These are phyloP conservation scores for Blastomyces parvus DNA, from an alignment of 2,329 filamentous ascomycete genomes.

Conservation along the genomic window DNA sequence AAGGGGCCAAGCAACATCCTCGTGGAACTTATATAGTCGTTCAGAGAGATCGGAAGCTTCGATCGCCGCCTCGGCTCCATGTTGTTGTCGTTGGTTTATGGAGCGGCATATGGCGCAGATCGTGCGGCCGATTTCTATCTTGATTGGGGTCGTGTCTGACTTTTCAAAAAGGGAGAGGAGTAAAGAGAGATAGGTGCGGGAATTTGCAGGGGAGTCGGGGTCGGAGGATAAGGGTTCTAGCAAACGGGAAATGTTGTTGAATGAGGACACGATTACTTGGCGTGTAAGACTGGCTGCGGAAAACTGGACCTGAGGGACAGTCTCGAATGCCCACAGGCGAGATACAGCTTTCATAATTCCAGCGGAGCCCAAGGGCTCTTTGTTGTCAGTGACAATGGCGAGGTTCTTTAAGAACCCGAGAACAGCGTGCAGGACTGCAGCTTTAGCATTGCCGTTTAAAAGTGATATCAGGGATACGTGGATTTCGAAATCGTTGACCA, in stretches of 20 bases:
- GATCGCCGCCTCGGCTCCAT: slow-evolving; percentile 6
- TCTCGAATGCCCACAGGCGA: slow-evolving; percentile 33
- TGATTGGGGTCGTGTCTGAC: slow-evolving; percentile 37
- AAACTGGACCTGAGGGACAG: slow-evolving; percentile 38
- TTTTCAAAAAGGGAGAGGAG: slow-evolving; percentile 35
- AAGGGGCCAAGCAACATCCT: slow-evolving; percentile 31
- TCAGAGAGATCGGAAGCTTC: slow-evolving; percentile 17
- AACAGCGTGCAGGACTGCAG: slow-evolving; percentile 35
- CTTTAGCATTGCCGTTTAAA: slow-evolving; percentile 30
- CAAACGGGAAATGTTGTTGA: slow-evolving; percentile 31
- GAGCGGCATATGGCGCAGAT: slow-evolving; percentile 33
- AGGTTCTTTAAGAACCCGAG: slow-evolving; percentile 42
- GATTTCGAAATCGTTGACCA: slow-evolving; percentile 33
- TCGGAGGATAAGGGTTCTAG: slow-evolving; percentile 26
- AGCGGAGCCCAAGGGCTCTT: slow-evolving; percentile 29
- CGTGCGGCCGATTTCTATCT: slow-evolving; percentile 40
- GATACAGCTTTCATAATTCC: slow-evolving; percentile 33
- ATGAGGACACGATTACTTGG: slow-evolving; percentile 30
- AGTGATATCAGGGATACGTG: slow-evolving; percentile 35
- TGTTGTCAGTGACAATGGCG: slow-evolving; percentile 37
- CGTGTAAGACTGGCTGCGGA: slow-evolving; percentile 34
- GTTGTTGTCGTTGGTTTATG: slow-evolving; percentile 8
- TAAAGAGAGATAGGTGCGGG: slow-evolving; percentile 32
- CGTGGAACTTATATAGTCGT: slow-evolving; percentile 29
- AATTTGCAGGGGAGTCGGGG: slow-evolving; percentile 22